Evolutionary conservation across 371 early-diverging fungal species (phyloP), one percentile per base, ranked within the genome.

Genomic region (Parasitella parasitica): DNA sequence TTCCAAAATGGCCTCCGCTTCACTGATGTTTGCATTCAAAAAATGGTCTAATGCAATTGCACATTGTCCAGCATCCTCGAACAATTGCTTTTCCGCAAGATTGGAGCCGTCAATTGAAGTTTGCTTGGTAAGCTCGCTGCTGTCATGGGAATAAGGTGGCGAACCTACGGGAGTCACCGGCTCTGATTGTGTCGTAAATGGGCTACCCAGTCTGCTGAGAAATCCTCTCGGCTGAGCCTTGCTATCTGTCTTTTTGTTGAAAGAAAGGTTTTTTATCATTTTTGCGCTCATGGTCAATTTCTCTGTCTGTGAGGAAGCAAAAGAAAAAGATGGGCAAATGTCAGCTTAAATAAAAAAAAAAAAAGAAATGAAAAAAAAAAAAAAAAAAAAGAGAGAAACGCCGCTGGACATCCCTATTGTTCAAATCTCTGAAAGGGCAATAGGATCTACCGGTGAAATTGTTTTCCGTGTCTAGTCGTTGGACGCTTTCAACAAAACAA

Each of bases 41-140:
- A 91, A 91, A 55, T 82, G 63, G 52, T 86, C 84, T 22, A 91
- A 72, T 0, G 88, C 89, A 20, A 59, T 54, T 57, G 80, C 72
- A 13, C 86, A 87, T 35, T 84, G 63, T 15, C 50, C 57, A 12
- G 88, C 66, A 38, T 89, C 89, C 32, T 61, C 26, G 9, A 24
- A 43, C 11, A 75, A 43, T 16, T 59, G 28, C 22, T 55, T 51
- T 7, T 66, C 60, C 27, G 26, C 52, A 18, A 9, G 39, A 1
- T 20, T 20, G 9, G 46, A 8, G 4, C 37, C 37, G 9, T 36
- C 22, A 6, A 15, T 3, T 12, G 1, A 6, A 39, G 22, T 7
- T 46, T 24, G 46, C 22, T 46, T 24, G 46, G 46, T 11, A 20
- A 24, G 11, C 34, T 20, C 20, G 35, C 34, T 28, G 11, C 24